These are phyloP conservation scores for Hygrocybe punicea DNA, from an alignment of 768 basidiomycete genomes.

Conservation along the genomic window DNA sequence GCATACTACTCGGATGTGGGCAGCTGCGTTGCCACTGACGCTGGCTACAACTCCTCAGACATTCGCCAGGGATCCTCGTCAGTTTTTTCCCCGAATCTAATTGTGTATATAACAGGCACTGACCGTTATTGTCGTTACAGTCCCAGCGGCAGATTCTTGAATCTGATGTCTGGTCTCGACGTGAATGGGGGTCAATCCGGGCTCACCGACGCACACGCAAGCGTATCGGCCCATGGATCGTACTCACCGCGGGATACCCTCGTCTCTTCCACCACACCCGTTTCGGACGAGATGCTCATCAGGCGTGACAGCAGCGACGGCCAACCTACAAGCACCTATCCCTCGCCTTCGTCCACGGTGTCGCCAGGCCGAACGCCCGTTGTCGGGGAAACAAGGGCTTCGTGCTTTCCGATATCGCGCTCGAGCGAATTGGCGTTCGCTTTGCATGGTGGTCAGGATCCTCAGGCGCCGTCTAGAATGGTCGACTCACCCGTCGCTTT, in stretches of 20 bases:
- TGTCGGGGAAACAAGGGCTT: conserved; percentile 7
- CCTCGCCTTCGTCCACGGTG: conserved; percentile 45
- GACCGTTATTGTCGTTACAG: conserved; percentile 19
- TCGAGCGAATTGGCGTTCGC: conserved; percentile 38
- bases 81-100: conserved; percentile 23
- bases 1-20: conserved; percentile 47
- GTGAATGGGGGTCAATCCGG: conserved; percentile 21
- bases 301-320: conserved; percentile 10
- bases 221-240: too few species aligned
- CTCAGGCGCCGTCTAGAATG: not conserved
- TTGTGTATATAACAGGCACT: conserved; percentile 7
- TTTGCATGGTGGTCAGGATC: conserved; percentile 25
- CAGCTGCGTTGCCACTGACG: conserved; percentile 30
- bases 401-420: conserved; percentile 30
- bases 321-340: conserved; percentile 28
- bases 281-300: conserved; percentile 6
- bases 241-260: not conserved
- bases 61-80: conserved; percentile 44
- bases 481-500: not conserved
- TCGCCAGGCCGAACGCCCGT: conserved; percentile 39
- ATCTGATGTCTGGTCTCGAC: conserved; percentile 44
- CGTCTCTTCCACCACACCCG: conserved; percentile 11
- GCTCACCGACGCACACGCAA: not conserved
- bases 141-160: conserved; percentile 39
- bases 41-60: conserved; percentile 24